Conservation (phyloP, 441 rosid species). For the Pelargonium cotyledonis region DNA sequence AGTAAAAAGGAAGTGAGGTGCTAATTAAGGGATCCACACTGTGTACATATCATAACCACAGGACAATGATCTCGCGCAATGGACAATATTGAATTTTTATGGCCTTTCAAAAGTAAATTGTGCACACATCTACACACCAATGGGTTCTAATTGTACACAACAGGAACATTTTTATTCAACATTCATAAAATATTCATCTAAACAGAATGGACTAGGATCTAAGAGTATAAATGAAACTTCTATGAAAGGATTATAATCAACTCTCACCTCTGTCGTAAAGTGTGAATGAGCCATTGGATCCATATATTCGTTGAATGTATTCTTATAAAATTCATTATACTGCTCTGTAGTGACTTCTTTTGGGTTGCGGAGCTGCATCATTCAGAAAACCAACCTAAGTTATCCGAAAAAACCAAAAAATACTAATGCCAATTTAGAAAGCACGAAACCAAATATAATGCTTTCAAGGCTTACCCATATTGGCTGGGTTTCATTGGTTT, state of each 20-base stretch:
- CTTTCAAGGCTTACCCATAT: constrained; percentile 63
- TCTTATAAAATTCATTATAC: constrained; percentile 86
- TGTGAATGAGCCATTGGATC: constrained; percentile 82
- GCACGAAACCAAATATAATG: not conserved
- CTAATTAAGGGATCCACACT: not conserved
- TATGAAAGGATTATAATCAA: not conserved
- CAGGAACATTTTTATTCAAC: not conserved
- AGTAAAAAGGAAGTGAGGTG: not conserved
- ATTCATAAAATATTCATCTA: not conserved
- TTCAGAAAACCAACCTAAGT: constrained; percentile 1
- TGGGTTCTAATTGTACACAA: not conserved
- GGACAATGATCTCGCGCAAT: not conserved
- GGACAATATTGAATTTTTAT: not conserved
- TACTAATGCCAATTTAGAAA: not conserved
- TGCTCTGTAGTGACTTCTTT: constrained; percentile 81
- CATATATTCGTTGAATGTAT: constrained; percentile 82
- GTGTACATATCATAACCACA: not conserved
- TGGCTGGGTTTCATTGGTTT: constrained; percentile 89
- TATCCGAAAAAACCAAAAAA: constrained; percentile 1
- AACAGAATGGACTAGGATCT: not conserved
- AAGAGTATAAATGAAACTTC: not conserved
- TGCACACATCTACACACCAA: not conserved
- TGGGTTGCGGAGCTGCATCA: constrained; percentile 62
- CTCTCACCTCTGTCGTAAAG: constrained; percentile 78
- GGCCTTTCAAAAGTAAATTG: not conserved